Percentiles rank a stretch among this genome's conserved stretches.
Evolutionary conservation across 208 protist genomes (phyloP).

Genomic region (Trypanosoma conorhini): DNA sequence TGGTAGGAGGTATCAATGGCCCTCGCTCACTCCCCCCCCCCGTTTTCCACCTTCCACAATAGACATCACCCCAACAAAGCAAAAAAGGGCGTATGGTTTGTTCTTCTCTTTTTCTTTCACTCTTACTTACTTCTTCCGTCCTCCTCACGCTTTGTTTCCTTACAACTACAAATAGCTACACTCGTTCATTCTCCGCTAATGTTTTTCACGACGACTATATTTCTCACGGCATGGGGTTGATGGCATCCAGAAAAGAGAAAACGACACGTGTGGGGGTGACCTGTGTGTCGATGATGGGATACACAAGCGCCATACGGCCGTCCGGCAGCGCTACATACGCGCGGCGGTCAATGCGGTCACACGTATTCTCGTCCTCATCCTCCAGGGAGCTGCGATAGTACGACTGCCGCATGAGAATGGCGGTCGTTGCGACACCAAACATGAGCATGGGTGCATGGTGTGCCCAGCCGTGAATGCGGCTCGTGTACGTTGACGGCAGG

Average conservation of each 20-base stretch:
- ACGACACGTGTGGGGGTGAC: slow-evolving; percentile 70
- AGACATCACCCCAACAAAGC: too few species aligned
- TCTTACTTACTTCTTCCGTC: not conserved
- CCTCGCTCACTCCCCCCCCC: not conserved
- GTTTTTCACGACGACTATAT: slow-evolving; percentile 10
- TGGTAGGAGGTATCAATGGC: too few species aligned
- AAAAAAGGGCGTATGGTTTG: not conserved
- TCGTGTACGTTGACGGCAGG: slow-evolving; percentile 72
- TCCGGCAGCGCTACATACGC: slow-evolving; percentile 91
- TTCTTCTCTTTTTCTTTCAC: slow-evolving; percentile 8
- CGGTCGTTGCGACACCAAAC: slow-evolving; percentile 64
- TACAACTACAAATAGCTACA: slow-evolving; percentile 1
- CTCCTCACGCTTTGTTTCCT: not conserved
- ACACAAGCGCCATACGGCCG: slow-evolving; percentile 90
- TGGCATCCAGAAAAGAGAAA: slow-evolving; percentile 80
- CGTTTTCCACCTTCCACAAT: not conserved
- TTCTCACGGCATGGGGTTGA: slow-evolving; percentile 83
- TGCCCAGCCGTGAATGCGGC: slow-evolving; percentile 61
- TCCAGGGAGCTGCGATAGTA: slow-evolving; percentile 80
- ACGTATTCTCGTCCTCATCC: slow-evolving; percentile 80
- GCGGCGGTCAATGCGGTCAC: slow-evolving; percentile 87
- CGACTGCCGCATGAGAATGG: slow-evolving; percentile 85
- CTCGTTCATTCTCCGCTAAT: slow-evolving; percentile 9
- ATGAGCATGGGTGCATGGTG: slow-evolving; percentile 73
- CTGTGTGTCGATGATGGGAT: slow-evolving; percentile 88